Conservation (phyloP, 495 filamentous ascomycete genomes). For the Margaritispora aquatica region DNA sequence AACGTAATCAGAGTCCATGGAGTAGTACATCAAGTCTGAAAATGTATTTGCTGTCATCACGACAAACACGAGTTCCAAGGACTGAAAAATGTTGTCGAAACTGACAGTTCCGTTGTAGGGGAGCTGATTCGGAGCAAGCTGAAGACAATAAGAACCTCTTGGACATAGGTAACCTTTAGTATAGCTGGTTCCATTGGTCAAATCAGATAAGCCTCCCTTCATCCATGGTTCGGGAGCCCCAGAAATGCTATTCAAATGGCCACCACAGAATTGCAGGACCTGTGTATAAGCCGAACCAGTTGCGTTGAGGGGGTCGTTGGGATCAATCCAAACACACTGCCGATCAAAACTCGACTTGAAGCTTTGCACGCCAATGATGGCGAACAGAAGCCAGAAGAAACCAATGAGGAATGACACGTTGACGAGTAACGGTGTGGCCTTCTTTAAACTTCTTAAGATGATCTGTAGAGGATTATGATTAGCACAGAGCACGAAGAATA, state of each 20-base stretch:
- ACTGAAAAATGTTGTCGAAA: constrained; percentile 92
- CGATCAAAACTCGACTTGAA: constrained; percentile 93
- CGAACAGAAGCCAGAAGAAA: constrained; percentile 99
- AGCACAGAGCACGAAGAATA: constrained; percentile 19
- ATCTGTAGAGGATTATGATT: constrained; percentile 39
- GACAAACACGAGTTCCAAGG: constrained; percentile 93
- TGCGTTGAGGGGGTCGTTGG: constrained; percentile 34
- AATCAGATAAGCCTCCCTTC: background rate
- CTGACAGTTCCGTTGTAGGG: constrained; percentile 84
- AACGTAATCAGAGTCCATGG: constrained; percentile 85
- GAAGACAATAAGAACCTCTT: constrained; percentile 70
- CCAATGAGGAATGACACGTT: constrained; percentile 93
- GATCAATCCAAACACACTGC: constrained; percentile 80
- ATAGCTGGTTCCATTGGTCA: constrained; percentile 30
- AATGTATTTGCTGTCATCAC: constrained; percentile 98
- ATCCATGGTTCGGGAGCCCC: constrained; percentile 57
- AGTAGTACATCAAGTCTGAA: constrained; percentile 88
- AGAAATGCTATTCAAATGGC: constrained; percentile 57
- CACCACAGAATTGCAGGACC: constrained; percentile 75
- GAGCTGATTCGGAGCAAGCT: constrained; percentile 49
- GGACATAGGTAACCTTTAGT: constrained; percentile 94
- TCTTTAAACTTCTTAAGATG: constrained; percentile 91
- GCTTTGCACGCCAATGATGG: constrained; percentile 91
- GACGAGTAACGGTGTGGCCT: constrained; percentile 87
- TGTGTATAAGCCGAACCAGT: constrained; percentile 39